Conservation (phyloP, 2,329 filamentous ascomycete species). For the Colletotrichum camelliae region DNA sequence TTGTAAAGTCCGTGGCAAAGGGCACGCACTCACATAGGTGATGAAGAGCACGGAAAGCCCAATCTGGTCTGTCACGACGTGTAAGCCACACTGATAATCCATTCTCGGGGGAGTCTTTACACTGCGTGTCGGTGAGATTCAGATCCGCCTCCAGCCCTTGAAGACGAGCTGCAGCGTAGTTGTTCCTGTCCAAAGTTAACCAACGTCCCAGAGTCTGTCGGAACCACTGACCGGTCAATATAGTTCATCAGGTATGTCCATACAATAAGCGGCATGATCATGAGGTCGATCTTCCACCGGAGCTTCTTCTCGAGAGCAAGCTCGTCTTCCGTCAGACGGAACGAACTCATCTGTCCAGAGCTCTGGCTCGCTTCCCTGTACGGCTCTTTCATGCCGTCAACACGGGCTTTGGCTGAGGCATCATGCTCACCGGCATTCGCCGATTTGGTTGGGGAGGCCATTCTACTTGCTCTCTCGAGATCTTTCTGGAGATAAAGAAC, state of each 20-base stretch:
- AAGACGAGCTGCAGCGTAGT: neutral
- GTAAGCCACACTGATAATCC: neutral
- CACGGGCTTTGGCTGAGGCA: neutral
- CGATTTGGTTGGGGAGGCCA: neutral
- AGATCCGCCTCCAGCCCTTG: neutral
- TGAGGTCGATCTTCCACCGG: neutral
- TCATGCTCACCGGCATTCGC: neutral
- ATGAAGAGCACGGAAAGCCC: neutral
- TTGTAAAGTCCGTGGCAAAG: neutral
- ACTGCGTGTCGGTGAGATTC: neutral
- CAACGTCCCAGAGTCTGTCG: neutral
- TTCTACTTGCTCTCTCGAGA: neutral
- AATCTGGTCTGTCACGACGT: neutral
- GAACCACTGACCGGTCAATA: neutral
- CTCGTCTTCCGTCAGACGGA: neutral
- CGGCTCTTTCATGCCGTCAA: neutral
- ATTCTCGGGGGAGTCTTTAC: neutral
- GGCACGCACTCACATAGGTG: neutral
- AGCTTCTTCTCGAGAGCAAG: neutral
- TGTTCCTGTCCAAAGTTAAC: neutral
- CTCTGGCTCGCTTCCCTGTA: neutral
- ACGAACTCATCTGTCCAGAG: neutral
- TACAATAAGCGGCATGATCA: neutral
- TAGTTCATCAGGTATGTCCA: neutral
- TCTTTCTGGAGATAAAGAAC: neutral